Evolutionary conservation across 495 filamentous ascomycete species (phyloP), one percentile per base, ranked within the genome.

Genomic region (Neurospora tetraspora): DNA sequence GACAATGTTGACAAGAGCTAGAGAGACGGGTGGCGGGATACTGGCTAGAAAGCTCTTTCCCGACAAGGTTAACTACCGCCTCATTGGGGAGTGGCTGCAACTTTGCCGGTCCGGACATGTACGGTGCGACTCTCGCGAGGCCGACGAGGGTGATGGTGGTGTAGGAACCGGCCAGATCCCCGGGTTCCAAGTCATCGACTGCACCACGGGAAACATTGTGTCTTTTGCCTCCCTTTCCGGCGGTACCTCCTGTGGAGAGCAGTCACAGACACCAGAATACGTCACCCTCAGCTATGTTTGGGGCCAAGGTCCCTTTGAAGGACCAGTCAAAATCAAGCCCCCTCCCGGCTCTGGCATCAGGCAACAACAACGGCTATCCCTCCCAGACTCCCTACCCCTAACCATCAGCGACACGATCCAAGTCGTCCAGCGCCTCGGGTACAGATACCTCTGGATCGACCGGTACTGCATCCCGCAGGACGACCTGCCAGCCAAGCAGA

Each of bases 391-490:
- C 45, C 2, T 53, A 12, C 45, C 45, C 5, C 10, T 53, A 23
- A 53, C 45, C 45, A 53, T 53, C 45, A 53, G 45, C 5, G 45
- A 53, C 45, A 53, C 45, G 2, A 53, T 53, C 45, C 45, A 27
- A 27, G 45, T 53, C 45, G 45, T 53, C 11, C 45, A 53, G 11
- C 59, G 40, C 11, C 47, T 73, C 16, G 65, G 65, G 12, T 70
- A 45, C 65, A 23, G 38, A 27, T 73, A 43, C 65, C 59, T 78
- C 23, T 78, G 77, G 77, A 68, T 78, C 37, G 77, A 79, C 65
- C 69, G 69, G 36, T 78, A 77, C 40, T 80, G 78, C 61, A 76
- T 80, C 59, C 65, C 77, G 37, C 73, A 80, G 36, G 11, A 39
- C 43, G 47, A 74, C 39, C 23, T 39, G 10, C 27, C 12, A 2